Conservation (phyloP, 768 basidiomycete genomes). For the Boletus reticulatus region DNA sequence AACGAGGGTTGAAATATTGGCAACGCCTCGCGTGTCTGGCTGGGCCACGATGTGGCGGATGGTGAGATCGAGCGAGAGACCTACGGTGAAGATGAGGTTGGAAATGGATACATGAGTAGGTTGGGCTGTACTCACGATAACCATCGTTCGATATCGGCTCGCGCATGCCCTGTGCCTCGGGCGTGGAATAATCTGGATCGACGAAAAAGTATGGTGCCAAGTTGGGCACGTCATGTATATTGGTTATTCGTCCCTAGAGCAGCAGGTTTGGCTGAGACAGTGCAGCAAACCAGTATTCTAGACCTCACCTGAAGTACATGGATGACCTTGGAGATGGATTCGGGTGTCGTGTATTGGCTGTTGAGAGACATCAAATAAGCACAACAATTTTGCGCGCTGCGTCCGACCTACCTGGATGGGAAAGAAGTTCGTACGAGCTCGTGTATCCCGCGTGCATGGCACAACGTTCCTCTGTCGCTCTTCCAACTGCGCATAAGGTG, state of each 20-base stretch:
- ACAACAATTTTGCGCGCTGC: neutral
- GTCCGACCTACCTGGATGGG: constrained; percentile 48
- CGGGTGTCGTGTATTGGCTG: constrained; percentile 49
- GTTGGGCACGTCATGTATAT: constrained; percentile 65
- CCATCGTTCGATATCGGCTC: constrained; percentile 38
- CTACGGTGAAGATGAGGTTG: neutral
- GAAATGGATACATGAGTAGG: no score
- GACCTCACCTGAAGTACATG: constrained; percentile 52
- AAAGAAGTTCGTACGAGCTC: constrained; percentile 53
- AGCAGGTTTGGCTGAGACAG: neutral
- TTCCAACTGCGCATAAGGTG: constrained; percentile 64
- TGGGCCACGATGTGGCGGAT: constrained; percentile 1
- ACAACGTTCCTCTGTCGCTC: constrained; percentile 46
- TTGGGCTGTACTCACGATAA: constrained; percentile 41
- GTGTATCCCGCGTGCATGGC: constrained; percentile 54
- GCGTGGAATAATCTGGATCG: constrained; percentile 55
- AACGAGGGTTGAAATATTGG: constrained; percentile 37
- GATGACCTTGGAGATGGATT: constrained; percentile 65
- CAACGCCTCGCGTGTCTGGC: neutral
- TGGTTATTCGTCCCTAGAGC: constrained; percentile 63
- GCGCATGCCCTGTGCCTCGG: constrained; percentile 56
- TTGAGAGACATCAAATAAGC: neutral
- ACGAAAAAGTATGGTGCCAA: constrained; percentile 79
- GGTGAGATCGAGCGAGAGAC: constrained; percentile 6
- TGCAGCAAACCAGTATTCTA: no score